Percentiles rank a stretch among this genome's conserved stretches.
Evolutionary conservation across 1,284 basidiomycete genomes (phyloP).

Genomic region (Singerocomus inundabilis): DNA sequence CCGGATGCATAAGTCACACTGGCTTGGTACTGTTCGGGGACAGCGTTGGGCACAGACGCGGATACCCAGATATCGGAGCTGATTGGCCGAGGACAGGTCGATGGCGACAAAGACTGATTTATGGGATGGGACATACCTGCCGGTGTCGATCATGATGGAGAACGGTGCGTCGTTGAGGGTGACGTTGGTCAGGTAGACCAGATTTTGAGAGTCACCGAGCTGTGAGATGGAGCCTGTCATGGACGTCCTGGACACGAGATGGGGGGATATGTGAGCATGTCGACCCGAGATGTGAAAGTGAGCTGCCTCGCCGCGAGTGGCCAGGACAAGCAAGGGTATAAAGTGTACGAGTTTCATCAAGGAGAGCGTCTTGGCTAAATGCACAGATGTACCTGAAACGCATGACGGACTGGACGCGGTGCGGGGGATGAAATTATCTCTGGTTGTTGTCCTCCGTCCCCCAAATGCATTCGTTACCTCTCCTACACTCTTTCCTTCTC

Average conservation of each 20-base stretch:
- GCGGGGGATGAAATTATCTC: too few species aligned
- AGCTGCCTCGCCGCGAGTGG: constrained; percentile 5
- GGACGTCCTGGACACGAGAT: constrained; percentile 15
- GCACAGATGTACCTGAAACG: too few species aligned
- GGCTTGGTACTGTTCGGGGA: constrained; percentile 15
- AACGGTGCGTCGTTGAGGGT: constrained; percentile 49
- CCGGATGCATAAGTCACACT: constrained; percentile 26
- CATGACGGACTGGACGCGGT: too few species aligned
- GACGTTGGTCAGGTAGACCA: constrained; percentile 53
- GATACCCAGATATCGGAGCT: constrained; percentile 33
- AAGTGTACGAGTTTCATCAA: too few species aligned
- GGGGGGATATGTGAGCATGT: neutral
- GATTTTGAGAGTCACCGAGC: constrained; percentile 37
- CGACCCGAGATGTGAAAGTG: constrained; percentile 22
- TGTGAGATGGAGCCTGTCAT: constrained; percentile 17
- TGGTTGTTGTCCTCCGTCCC: too few species aligned
- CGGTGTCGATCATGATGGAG: constrained; percentile 50
- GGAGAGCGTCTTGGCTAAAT: too few species aligned
- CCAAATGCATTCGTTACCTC: constrained; percentile 44
- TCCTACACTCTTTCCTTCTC: constrained; percentile 45
- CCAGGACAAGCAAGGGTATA: too few species aligned
- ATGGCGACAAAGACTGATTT: too few species aligned
- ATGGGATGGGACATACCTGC: too few species aligned
- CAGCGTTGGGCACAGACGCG: constrained; percentile 18
- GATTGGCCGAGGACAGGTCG: neutral